Base-by-base conservation (phyloP, 2,329 filamentous ascomycete genomes). In the Elsinoe fawcettii region DNA sequence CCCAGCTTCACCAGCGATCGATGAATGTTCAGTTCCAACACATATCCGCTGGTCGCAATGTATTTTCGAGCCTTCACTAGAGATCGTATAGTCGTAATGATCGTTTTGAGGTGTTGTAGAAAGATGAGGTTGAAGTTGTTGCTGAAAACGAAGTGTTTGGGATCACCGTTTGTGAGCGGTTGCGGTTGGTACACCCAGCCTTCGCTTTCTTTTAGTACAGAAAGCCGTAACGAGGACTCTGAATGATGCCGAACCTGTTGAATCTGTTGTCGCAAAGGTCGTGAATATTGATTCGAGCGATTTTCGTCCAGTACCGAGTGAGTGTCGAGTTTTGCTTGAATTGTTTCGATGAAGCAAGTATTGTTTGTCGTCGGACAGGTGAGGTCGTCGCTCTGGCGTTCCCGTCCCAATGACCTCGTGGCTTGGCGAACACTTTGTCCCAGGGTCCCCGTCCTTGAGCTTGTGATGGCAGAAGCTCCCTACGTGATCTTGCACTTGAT, bases 381-480 rank as follows among this genome's bases (percentile, higher is more conserved):
- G 49, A 53, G 22, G 49, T 53, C 20, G 47, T 18, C 2, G 14
- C 47, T 36, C 12, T 16, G n/a, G n/a, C 44, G 44, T n/a, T 32
- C 36, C 47, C 47, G 27, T 30, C 49, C 49, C 16, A 53, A 53
- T 30, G 49, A 32, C 2, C 18, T 16, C 11, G 27, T 32, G 32
- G 84, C 72, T 85, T 78, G 79, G 85, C 85, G 86, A 96, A 91
- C 59, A 53, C 53, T 82, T n/a, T 32, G 30, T 32, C 34, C 34
- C 34, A 37, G 34, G 34, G 34, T 37, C 34, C 11, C 96, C 90
- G 76, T 97, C 91, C 87, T 95, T 92, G 78, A 99, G 85, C 73
- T 85, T 79, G 80, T 51, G 47, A 51, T 30, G 25, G 47, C 44
- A 36, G 20, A 3, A 25, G 44, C 20, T 22, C 16, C 22, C n/a